Percentiles rank a stretch among this genome's conserved stretches.
Conservation (phyloP, 2,329 filamentous ascomycete species). For the Penicillium sp. region DNA sequence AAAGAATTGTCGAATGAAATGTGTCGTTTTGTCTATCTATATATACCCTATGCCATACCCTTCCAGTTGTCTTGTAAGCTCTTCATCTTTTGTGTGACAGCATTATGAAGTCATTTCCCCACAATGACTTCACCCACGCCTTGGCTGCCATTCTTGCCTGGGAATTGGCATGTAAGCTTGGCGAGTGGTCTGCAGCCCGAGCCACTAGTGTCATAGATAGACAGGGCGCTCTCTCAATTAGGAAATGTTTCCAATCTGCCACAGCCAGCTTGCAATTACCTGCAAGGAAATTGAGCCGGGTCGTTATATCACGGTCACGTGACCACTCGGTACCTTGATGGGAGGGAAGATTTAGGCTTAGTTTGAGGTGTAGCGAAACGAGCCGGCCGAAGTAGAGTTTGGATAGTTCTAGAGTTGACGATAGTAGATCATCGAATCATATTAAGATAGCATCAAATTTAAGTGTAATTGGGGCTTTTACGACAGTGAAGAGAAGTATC, state of each 20-base stretch:
- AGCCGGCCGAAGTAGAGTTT: too few species aligned
- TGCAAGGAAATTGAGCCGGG: background rate
- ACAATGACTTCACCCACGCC: constrained; percentile 32
- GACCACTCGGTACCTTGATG: too few species aligned
- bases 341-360: too few species aligned
- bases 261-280: background rate
- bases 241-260: background rate
- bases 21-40: background rate
- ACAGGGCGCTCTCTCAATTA: too few species aligned
- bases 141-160: constrained; percentile 5
- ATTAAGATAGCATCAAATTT: too few species aligned
- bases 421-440: too few species aligned
- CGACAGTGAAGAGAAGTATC: too few species aligned
- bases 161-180: background rate
- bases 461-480: too few species aligned
- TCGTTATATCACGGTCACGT: too few species aligned
- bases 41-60: background rate
- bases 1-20: background rate
- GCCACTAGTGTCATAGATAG: background rate
- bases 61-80: background rate
- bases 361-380: too few species aligned
- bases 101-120: constrained; percentile 36
- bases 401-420: too few species aligned
- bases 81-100: constrained; percentile 21
- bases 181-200: background rate